These are phyloP conservation scores for Filosporella fistucella DNA, from an alignment of 495 filamentous ascomycete genomes.

Conservation along the genomic window DNA sequence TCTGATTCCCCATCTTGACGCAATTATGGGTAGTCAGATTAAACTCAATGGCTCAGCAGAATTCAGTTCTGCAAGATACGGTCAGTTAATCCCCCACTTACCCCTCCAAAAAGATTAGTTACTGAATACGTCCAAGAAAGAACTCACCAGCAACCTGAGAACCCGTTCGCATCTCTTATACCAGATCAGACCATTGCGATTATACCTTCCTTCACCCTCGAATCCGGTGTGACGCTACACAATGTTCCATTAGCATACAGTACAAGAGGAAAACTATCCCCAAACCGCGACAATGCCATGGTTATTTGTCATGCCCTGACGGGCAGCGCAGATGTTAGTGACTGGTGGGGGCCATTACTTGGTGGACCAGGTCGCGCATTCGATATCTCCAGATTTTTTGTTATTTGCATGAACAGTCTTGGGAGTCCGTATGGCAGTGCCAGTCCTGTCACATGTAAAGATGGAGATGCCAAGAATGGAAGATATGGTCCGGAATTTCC, in stretches of 20 bases:
- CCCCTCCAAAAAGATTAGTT: slow-evolving; percentile 28
- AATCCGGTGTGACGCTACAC: slow-evolving; percentile 79
- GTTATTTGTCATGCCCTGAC: slow-evolving; percentile 97
- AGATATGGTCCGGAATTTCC: slow-evolving; percentile 95
- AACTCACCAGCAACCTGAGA: slow-evolving; percentile 70
- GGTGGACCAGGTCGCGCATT: slow-evolving; percentile 88
- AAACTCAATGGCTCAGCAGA: too few relatives aligned
- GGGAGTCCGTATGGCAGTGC: slow-evolving; percentile 96
- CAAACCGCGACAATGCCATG: slow-evolving; percentile 81
- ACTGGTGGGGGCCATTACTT: slow-evolving; percentile 97
- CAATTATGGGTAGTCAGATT: too few relatives aligned
- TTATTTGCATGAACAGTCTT: slow-evolving; percentile 93
- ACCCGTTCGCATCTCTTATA: slow-evolving; percentile 84
- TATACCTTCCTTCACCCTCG: slow-evolving; percentile 86
- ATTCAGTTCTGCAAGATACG: not conserved
- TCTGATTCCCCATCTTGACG: too few relatives aligned
- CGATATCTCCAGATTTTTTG: slow-evolving; percentile 86
- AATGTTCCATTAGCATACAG: slow-evolving; percentile 96
- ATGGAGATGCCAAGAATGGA: slow-evolving; percentile 67
- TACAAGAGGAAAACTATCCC: slow-evolving; percentile 70
- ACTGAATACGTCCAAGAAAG: slow-evolving; percentile 59
- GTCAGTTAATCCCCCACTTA: slow-evolving; percentile 7
- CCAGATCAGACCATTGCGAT: slow-evolving; percentile 80
- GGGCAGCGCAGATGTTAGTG: slow-evolving; percentile 90
- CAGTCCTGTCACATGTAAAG: slow-evolving; percentile 86